Conservation (phyloP, 352 stramenopile genomes). For the Pythium vanterpoolii region DNA sequence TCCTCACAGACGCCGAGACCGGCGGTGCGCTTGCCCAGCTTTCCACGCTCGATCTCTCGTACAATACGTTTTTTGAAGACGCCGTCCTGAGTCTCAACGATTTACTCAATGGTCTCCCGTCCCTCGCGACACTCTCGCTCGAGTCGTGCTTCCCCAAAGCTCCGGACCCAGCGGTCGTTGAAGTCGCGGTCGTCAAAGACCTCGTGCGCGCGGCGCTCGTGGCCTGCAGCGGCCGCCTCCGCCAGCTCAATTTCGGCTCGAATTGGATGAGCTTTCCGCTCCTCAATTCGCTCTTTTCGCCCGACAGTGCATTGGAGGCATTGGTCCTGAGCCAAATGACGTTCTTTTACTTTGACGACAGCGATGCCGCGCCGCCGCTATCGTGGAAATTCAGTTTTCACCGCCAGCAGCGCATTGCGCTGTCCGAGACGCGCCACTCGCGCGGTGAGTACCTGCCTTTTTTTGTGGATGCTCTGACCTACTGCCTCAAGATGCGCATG, state of each 20-base stretch:
- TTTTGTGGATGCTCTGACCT: slow-evolving; percentile 38
- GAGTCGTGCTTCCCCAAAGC: slow-evolving; percentile 58
- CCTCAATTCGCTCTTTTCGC: slow-evolving; percentile 54
- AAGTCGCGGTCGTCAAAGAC: slow-evolving; percentile 37
- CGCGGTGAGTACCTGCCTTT: slow-evolving; percentile 32
- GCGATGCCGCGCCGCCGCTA: slow-evolving; percentile 13
- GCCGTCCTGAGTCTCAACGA: slow-evolving; percentile 31
- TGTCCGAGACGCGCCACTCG: slow-evolving; percentile 34
- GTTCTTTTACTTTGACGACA: slow-evolving; percentile 27
- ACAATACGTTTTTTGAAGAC: slow-evolving; percentile 57
- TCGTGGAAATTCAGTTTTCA: slow-evolving; percentile 50
- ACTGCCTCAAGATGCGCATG: slow-evolving; percentile 47
- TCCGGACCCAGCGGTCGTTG: slow-evolving; percentile 32
- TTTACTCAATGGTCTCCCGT: slow-evolving; percentile 35
- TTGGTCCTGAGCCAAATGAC: slow-evolving; percentile 35
- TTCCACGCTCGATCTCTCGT: slow-evolving; percentile 58
- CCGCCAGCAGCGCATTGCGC: slow-evolving; percentile 35
- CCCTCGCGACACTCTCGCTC: slow-evolving; percentile 43
- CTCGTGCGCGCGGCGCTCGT: slow-evolving; percentile 35
- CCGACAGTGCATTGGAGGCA: slow-evolving; percentile 41
- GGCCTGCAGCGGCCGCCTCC: slow-evolving; percentile 35
- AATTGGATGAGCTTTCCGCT: slow-evolving; percentile 52
- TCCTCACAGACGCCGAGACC: slow-evolving; percentile 29
- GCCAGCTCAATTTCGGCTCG: slow-evolving; percentile 48
- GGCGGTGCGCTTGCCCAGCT: slow-evolving; percentile 29